Base-by-base conservation (phyloP, 495 filamentous ascomycete species). In the Tuber microsphaerosporum region DNA sequence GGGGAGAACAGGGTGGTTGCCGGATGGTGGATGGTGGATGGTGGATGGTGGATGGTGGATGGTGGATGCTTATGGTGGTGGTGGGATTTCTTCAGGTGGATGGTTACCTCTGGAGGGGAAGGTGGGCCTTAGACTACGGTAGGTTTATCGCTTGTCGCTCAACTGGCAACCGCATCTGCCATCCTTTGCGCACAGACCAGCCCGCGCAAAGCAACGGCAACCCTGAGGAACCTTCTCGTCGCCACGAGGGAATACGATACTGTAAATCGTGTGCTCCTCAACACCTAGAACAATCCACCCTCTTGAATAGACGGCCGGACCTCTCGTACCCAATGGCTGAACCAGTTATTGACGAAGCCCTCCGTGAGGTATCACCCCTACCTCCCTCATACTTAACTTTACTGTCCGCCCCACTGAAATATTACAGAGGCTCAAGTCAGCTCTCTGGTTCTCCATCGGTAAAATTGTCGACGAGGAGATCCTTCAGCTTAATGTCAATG, bases 381-480 rank as follows among this genome's bases (percentile, higher is more conserved):
- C 12, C 51, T 34, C 73, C 31, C 26, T n/a, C 45, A 17, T 73
- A 61, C 26, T 61, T 42, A 26, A n/a, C 22, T 20, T 8, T 31
- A 46, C 8, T 2, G 10, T 61, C 42, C 46, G 16, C 19, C 71
- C 65, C 48, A 19, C 76, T 73, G 9, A 71, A 71, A 71, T 26
- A 48, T 39, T n/a, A 31, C 75, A 97, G 93, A 91, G 91, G 77
- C 87, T 97, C 74, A 99, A 99, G 88, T 90, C 93, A 71, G 92
- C 93, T 45, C 88, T 99, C n/a, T 98, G 94, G 94, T 92, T 91
- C 83, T 88, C 89, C 34, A 89, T 97, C 75, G 94, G 94, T 82
- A 92, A 93, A 82, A 93, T 93, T 70, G 92, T 97, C 69, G 94
- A 97, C 83, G 90, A 94, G 77, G 93, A 97, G 82, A 91, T 90